phyloP scores from a whole-genome alignment of 768 basidiomycete genomes.

The Rhodosporidiobolus odoratus region DNA sequence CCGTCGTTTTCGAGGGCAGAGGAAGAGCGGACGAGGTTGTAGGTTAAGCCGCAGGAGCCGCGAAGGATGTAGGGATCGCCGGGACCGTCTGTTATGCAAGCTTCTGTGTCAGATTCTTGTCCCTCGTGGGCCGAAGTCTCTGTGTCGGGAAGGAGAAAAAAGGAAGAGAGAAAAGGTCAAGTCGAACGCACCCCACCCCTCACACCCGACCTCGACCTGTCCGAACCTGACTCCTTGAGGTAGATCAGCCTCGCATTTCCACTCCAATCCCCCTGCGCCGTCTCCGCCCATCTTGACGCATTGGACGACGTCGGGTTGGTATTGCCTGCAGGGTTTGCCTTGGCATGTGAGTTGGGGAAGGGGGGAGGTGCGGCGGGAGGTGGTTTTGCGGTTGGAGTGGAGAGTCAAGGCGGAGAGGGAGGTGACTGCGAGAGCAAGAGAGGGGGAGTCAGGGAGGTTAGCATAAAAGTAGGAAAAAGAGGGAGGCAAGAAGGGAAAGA shows the following conservation, averaged over 20 bases:
- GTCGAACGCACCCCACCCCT: constrained; percentile 72
- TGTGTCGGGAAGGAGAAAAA: not conserved
- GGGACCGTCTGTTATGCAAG: constrained; percentile 8
- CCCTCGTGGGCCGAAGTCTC: not conserved
- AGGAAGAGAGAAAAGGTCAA: not conserved
- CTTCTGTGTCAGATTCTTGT: not conserved
- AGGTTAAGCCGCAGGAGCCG: constrained; percentile 87
- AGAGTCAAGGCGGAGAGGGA: constrained; percentile 72
- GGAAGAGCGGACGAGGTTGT: constrained; percentile 53
- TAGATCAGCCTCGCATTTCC: constrained; percentile 92
- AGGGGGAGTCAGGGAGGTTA: not conserved
- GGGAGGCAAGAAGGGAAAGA: not conserved
- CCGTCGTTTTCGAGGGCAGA: constrained; percentile 6
- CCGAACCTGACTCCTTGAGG: constrained; percentile 78
- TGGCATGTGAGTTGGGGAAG: constrained; percentile 74
- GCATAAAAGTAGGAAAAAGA: not conserved
- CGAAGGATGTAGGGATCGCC: constrained; percentile 73
- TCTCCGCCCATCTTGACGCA: constrained; percentile 73
- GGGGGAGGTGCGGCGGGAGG: constrained; percentile 60
- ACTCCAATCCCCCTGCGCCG: constrained; percentile 70
- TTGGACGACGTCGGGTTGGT: constrained; percentile 76
- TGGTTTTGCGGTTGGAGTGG: constrained; percentile 63
- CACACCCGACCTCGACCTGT: constrained; percentile 76
- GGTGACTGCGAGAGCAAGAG: not conserved
- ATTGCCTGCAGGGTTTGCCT: constrained; percentile 69